Evolutionary conservation across 345 rosid genomes (phyloP).

Genomic region (Euphorbia tirucalli): DNA sequence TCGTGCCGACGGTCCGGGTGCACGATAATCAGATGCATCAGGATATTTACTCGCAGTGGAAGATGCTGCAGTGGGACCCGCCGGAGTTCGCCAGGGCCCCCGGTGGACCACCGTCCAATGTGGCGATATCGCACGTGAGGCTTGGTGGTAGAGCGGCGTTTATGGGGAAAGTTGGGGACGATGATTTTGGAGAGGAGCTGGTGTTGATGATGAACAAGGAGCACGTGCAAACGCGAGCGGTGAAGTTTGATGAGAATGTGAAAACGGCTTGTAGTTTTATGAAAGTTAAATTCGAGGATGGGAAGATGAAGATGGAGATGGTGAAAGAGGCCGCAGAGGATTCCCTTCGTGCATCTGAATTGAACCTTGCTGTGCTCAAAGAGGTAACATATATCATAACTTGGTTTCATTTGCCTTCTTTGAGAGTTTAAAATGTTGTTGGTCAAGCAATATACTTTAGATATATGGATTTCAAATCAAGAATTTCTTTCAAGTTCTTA

Average conservation of each 20-base stretch:
- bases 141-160: constrained; percentile 90
- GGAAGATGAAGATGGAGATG: constrained; percentile 67
- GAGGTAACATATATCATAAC: constrained; percentile 48
- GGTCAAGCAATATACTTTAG: not conserved
- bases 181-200: constrained; percentile 62
- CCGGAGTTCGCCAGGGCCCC: constrained; percentile 87
- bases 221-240: constrained; percentile 79
- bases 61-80: constrained; percentile 93
- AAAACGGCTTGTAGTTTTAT: constrained; percentile 66
- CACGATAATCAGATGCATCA: constrained; percentile 77
- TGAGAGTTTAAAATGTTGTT: not conserved
- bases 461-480: not conserved
- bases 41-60: constrained; percentile 86
- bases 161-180: constrained; percentile 88
- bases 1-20: constrained; percentile 78
- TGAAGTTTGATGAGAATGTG: constrained; percentile 52
- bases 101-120: constrained; percentile 82
- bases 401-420: not conserved
- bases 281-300: constrained; percentile 62
- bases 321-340: constrained; percentile 76
- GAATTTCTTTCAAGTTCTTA: not conserved
- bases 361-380: constrained; percentile 74
- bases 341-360: constrained; percentile 60
- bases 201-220: constrained; percentile 83
- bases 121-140: constrained; percentile 80